Evolutionary conservation across 2,329 filamentous ascomycete genomes (phyloP).

Genomic region (Clarireedia homoeocarpa): DNA sequence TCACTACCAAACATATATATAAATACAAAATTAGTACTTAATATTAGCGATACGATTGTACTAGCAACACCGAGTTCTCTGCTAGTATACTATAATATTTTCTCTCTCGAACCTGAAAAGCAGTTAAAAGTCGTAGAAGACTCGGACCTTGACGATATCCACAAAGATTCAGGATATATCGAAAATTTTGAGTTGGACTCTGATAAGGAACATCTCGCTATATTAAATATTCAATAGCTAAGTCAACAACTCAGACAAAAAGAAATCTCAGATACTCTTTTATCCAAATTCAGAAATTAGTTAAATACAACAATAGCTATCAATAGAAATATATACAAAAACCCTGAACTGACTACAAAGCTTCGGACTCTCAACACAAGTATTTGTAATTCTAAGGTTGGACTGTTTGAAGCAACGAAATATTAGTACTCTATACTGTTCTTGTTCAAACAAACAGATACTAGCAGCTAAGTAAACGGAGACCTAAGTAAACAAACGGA

Average conservation of each 20-base stretch:
- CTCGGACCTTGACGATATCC: neutral
- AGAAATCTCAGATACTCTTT: neutral
- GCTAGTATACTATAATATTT: neutral
- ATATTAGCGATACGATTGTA: neutral
- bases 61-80: neutral
- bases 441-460: neutral
- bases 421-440: neutral
- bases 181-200: neutral
- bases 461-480: too few species aligned
- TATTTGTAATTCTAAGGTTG: neutral
- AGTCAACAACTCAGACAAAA: neutral
- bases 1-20: neutral
- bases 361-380: neutral
- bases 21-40: neutral
- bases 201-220: neutral
- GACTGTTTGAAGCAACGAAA: neutral
- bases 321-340: neutral
- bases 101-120: neutral
- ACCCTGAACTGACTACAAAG: neutral
- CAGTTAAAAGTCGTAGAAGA: neutral
- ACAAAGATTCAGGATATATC: neutral
- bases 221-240: too few species aligned
- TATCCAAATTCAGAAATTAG: neutral
- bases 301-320: neutral
- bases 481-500: too few species aligned